These are phyloP conservation scores for Acanthamoeba sp. DNA, from an alignment of 208 protist genomes.

Conservation along the genomic window DNA sequence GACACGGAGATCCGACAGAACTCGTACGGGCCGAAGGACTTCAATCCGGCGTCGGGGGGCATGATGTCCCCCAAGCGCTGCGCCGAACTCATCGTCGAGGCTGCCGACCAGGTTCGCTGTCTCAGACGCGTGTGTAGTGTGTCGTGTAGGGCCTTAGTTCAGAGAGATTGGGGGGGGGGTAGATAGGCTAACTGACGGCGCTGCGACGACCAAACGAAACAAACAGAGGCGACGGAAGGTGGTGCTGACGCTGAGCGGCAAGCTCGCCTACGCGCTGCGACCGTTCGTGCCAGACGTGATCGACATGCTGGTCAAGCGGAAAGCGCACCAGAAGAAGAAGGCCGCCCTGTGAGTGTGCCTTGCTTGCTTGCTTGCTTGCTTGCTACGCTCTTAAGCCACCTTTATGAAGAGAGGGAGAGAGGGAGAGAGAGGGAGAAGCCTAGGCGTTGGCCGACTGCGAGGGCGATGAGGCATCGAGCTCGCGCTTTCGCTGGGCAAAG, in stretches of 20 bases:
- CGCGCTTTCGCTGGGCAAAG: conserved; percentile 14
- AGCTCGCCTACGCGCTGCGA: conserved; percentile 59
- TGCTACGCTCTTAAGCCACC: too few species aligned
- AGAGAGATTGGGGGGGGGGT: too few species aligned
- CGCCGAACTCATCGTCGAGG: conserved; percentile 73
- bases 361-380: too few species aligned
- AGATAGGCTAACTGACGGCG: not conserved
- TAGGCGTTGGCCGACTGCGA: too few species aligned
- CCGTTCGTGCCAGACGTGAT: conserved; percentile 65
- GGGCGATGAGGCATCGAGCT: not conserved
- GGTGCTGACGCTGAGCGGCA: conserved; percentile 73
- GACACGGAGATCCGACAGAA: conserved; percentile 74
- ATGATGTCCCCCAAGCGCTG: conserved; percentile 74
- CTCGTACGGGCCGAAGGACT: conserved; percentile 72
- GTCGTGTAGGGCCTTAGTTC: not conserved
- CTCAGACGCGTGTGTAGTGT: not conserved
- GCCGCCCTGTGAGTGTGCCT: too few species aligned
- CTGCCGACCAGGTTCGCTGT: conserved; percentile 24
- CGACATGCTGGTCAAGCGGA: conserved; percentile 44
- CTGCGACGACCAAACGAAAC: conserved; percentile 32
- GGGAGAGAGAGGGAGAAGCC: too few species aligned
- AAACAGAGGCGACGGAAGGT: conserved; percentile 71
- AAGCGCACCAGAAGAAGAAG: conserved; percentile 72
- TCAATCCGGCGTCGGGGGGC: conserved; percentile 6
- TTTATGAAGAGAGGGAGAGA: too few species aligned